phyloP scores from a whole-genome alignment of 352 stramenopile genomes.

The Phytophthora parvispora region DNA sequence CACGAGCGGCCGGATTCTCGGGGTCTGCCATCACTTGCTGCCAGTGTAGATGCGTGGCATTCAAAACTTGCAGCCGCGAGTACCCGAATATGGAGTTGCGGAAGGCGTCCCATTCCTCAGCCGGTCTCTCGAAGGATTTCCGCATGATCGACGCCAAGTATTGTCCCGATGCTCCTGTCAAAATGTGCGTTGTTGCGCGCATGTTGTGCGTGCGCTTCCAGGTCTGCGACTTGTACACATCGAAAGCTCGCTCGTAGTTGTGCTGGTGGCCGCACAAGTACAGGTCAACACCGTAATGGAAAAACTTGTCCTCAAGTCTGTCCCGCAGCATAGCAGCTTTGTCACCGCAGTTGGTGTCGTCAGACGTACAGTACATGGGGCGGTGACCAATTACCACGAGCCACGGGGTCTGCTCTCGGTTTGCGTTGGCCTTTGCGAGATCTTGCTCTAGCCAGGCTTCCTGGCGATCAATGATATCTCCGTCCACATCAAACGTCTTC shows the following conservation, averaged over 20 bases:
- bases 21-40: constrained; percentile 88
- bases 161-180: constrained; percentile 89
- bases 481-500: constrained; percentile 61
- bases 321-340: constrained; percentile 75
- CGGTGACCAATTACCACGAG: constrained; percentile 88
- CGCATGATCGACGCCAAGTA: constrained; percentile 84
- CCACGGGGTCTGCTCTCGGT: constrained; percentile 78
- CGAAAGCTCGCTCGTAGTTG: constrained; percentile 92
- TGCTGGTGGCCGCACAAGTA: constrained; percentile 93
- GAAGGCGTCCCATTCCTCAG: constrained; percentile 79
- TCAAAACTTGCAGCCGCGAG: constrained; percentile 84
- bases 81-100: constrained; percentile 92
- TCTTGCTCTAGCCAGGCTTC: constrained; percentile 77
- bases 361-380: constrained; percentile 91
- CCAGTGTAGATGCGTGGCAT: constrained; percentile 90
- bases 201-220: constrained; percentile 81
- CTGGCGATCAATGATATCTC: constrained; percentile 61
- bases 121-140: constrained; percentile 76
- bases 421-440: constrained; percentile 67
- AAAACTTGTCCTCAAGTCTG: constrained; percentile 85
- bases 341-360: constrained; percentile 74
- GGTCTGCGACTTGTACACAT: constrained; percentile 78
- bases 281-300: constrained; percentile 83
- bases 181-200: constrained; percentile 89
- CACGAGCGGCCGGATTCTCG: constrained; percentile 77